phyloP scores from a whole-genome alignment of 345 rosid genomes.

The Firmiana major region DNA sequence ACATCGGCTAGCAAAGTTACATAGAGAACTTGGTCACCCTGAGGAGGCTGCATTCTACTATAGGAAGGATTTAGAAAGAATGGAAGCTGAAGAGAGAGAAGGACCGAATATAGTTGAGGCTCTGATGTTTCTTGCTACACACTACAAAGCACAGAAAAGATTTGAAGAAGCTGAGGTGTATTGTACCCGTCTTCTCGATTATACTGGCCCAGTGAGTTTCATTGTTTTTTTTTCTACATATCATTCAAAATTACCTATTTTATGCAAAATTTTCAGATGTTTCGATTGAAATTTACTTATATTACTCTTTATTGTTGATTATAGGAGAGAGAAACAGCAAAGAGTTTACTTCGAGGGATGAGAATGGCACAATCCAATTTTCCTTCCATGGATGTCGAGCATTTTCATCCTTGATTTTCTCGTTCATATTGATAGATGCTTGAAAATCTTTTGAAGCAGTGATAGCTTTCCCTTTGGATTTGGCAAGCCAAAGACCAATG shows the following conservation, averaged over 20 bases:
- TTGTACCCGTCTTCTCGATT: slow-evolving; percentile 91
- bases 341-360: slow-evolving; percentile 75
- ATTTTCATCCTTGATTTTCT: slow-evolving; percentile 53
- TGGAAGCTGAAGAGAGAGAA: slow-evolving; percentile 96
- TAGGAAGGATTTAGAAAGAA: slow-evolving; percentile 82
- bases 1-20: slow-evolving; percentile 78
- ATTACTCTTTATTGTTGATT: slow-evolving; percentile 24
- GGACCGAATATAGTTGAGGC: slow-evolving; percentile 93
- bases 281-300: slow-evolving; percentile 4
- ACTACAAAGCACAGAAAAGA: slow-evolving; percentile 60
- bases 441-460: not conserved
- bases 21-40: slow-evolving; percentile 52
- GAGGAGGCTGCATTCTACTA: slow-evolving; percentile 95
- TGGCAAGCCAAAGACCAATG: slow-evolving; percentile 5
- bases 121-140: slow-evolving; percentile 71
- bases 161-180: slow-evolving; percentile 94
- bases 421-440: not conserved
- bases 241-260: not conserved
- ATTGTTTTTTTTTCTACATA: not conserved
- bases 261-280: not conserved
- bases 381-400: slow-evolving; percentile 74
- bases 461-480: not conserved
- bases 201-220: slow-evolving; percentile 83
- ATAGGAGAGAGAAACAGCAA: slow-evolving; percentile 90
- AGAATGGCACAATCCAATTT: slow-evolving; percentile 52